These are phyloP conservation scores for Acer negundo DNA, from an alignment of 345 rosid genomes.

Conservation along the genomic window DNA sequence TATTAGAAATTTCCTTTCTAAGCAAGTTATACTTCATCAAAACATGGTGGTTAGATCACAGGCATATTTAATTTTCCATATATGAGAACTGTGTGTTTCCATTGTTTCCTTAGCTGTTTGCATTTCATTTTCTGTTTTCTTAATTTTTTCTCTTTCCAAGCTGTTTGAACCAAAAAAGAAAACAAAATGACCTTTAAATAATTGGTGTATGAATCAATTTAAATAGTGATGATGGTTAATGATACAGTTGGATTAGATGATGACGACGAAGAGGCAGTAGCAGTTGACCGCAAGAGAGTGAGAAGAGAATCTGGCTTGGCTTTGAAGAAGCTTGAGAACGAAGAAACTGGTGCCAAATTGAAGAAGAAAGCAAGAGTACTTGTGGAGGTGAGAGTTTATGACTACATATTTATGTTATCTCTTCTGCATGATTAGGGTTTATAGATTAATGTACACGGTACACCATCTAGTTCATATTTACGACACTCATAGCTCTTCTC, in stretches of 20 bases:
- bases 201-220: not conserved
- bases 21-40: not conserved
- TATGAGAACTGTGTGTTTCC: not conserved
- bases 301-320: conserved; percentile 37
- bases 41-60: not conserved
- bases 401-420: not conserved
- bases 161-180: not conserved
- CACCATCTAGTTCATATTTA: not conserved
- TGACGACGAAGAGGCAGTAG: conserved; percentile 41
- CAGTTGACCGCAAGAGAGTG: conserved; percentile 44
- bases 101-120: not conserved
- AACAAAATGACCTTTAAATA: not conserved
- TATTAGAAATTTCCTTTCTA: too few relatives aligned
- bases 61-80: not conserved
- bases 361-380: conserved; percentile 77
- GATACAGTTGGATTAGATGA: conserved; percentile 38
- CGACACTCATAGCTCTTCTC: not conserved
- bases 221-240: conserved; percentile 16
- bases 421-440: not conserved
- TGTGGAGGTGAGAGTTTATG: conserved; percentile 66
- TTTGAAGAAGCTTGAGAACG: conserved; percentile 45
- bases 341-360: conserved; percentile 38
- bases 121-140: not conserved
- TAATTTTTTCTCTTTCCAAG: not conserved
- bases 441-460: not conserved